Conservation (phyloP, 805 yeast species). For the Priceomyces melissophilus region DNA sequence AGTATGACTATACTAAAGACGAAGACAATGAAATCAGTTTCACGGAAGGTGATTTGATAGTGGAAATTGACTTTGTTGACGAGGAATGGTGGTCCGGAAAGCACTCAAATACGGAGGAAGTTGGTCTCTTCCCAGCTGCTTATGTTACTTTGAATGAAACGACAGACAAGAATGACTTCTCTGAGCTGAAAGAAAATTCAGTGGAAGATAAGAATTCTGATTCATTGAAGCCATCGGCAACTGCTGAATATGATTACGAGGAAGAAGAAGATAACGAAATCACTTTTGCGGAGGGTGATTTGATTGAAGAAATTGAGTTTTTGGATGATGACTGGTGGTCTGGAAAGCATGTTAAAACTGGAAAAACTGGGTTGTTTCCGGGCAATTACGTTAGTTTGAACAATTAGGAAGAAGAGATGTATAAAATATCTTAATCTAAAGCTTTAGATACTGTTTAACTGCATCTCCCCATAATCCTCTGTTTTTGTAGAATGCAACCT, state of each 20-base stretch:
- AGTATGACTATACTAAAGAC: slow-evolving; percentile 72
- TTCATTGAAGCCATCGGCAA: slow-evolving; percentile 41
- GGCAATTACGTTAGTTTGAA: slow-evolving; percentile 68
- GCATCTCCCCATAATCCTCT: slow-evolving; percentile 39
- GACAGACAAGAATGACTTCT: slow-evolving; percentile 9
- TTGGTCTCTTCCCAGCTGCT: slow-evolving; percentile 56
- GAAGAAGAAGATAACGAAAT: slow-evolving; percentile 93
- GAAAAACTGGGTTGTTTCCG: slow-evolving; percentile 85
- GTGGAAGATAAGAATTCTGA: slow-evolving; percentile 16
- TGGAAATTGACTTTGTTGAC: slow-evolving; percentile 66
- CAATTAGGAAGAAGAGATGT: slow-evolving; percentile 4
- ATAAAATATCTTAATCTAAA: background rate
- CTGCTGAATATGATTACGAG: slow-evolving; percentile 75
- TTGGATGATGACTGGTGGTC: slow-evolving; percentile 98
- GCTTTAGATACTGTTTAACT: slow-evolving; percentile 25
- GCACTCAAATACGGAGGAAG: slow-evolving; percentile 40
- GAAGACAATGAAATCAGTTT: slow-evolving; percentile 75
- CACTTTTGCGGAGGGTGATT: slow-evolving; percentile 78
- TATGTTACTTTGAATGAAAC: slow-evolving; percentile 41
- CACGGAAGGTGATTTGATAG: slow-evolving; percentile 61
- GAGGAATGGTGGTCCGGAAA: slow-evolving; percentile 69
- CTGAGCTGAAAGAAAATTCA: slow-evolving; percentile 9
- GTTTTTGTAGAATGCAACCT: slow-evolving; percentile 35
- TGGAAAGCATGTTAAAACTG: slow-evolving; percentile 64
- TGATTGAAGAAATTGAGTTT: slow-evolving; percentile 77